Conservation (phyloP, 2,329 filamentous ascomycete species). For the Stagonosporopsis rhizophila region DNA sequence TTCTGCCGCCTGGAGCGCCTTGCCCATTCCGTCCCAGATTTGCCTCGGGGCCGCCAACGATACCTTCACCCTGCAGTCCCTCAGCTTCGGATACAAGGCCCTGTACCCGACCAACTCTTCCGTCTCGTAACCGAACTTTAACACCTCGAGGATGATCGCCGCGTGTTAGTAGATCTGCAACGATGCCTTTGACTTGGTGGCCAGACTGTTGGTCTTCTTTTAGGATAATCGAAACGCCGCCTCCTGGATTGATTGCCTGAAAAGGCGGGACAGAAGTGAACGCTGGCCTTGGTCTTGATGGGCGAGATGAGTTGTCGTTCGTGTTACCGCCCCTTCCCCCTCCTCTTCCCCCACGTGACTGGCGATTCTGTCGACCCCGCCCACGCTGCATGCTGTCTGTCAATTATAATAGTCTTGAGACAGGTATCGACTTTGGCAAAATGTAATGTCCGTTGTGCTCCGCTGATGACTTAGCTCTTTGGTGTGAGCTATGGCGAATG, state of each 20-base stretch:
- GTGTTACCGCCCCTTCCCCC: constrained; percentile 9
- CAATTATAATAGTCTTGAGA: not conserved
- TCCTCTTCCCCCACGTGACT: constrained; percentile 25
- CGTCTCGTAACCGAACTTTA: constrained; percentile 76
- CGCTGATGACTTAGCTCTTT: not conserved
- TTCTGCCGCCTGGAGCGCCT: constrained; percentile 13
- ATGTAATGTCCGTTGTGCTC: not conserved
- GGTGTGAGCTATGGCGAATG: not conserved
- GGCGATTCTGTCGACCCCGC: constrained; percentile 40
- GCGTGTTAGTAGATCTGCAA: constrained; percentile 72
- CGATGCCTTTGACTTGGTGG: constrained; percentile 70
- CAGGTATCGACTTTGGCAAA: not conserved
- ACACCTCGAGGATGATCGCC: constrained; percentile 80
- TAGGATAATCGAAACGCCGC: constrained; percentile 73
- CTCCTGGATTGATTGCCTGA: constrained; percentile 61
- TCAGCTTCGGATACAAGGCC: constrained; percentile 54
- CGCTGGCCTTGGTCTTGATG: constrained; percentile 15
- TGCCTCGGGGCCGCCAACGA: constrained; percentile 33
- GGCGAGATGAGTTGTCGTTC: constrained; percentile 7
- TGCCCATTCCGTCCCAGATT: constrained; percentile 39
- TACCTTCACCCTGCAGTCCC: constrained; percentile 32
- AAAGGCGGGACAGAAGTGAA: constrained; percentile 32
- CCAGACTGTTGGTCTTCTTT: constrained; percentile 80
- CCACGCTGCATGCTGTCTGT: constrained; percentile 20
- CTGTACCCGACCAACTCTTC: constrained; percentile 77